These are phyloP conservation scores for Colletotrichum agaves DNA, from an alignment of 2,329 filamentous ascomycete species.

Conservation along the genomic window DNA sequence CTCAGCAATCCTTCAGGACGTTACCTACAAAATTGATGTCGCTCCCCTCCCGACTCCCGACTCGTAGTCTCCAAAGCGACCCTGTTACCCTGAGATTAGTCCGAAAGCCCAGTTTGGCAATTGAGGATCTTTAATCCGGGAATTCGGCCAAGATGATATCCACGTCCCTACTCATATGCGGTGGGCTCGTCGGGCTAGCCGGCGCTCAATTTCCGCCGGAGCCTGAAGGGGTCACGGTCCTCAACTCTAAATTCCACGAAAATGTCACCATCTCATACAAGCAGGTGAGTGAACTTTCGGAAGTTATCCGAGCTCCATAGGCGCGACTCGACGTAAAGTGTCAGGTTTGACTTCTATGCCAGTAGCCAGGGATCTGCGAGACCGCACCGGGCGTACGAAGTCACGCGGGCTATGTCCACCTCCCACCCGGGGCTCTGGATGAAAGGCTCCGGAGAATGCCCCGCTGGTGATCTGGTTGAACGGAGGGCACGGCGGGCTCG, in stretches of 20 bases:
- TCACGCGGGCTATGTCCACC: slow-evolving; percentile 71
- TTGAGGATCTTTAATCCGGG: not conserved
- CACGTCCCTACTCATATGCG: slow-evolving; percentile 35
- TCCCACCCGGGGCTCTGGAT: slow-evolving; percentile 56
- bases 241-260: slow-evolving; percentile 68
- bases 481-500: slow-evolving; percentile 63
- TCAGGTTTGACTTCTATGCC: not conserved
- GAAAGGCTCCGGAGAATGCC: slow-evolving; percentile 49
- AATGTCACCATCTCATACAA: slow-evolving; percentile 73
- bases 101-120: not conserved
- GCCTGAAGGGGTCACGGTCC: slow-evolving; percentile 53
- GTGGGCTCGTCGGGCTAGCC: slow-evolving; percentile 39
- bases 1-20: slow-evolving; percentile 18
- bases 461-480: slow-evolving; percentile 64
- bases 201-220: slow-evolving; percentile 46
- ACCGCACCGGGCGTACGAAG: slow-evolving; percentile 69
- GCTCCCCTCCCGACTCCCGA: not conserved
- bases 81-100: too few relatives aligned
- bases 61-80: not conserved
- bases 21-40: too few relatives aligned
- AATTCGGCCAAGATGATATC: slow-evolving; percentile 2
- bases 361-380: slow-evolving; percentile 67
- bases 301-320: not conserved
- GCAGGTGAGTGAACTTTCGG: slow-evolving; percentile 48
- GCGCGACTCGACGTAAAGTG: not conserved